Percentiles rank a stretch among this genome's conserved stretches.
Evolutionary conservation across 2,329 filamentous ascomycete species (phyloP).

Genomic region (Aspergillus clavatus): DNA sequence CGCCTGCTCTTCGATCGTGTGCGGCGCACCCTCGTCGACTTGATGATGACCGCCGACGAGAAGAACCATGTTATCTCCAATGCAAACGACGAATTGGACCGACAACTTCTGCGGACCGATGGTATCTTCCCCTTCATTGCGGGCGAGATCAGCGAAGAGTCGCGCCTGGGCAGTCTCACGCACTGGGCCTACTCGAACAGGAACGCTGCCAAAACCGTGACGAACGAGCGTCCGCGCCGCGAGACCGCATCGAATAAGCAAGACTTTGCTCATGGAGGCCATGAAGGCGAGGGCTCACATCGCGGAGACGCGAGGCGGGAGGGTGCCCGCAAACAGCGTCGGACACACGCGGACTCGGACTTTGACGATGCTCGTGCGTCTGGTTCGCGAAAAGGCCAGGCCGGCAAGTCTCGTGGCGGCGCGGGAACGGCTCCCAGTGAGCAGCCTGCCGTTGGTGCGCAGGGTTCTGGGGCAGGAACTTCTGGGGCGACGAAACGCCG

Average conservation of each 20-base stretch:
- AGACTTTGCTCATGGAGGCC: conserved; percentile 61
- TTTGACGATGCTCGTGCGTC: conserved; percentile 60
- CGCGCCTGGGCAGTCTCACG: conserved; percentile 81
- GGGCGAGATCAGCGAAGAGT: conserved; percentile 86
- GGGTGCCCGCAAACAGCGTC: conserved; percentile 70
- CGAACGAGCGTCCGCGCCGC: conserved; percentile 68
- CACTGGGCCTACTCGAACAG: conserved; percentile 96
- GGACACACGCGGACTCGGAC: conserved; percentile 71
- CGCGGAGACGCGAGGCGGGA: conserved; percentile 82
- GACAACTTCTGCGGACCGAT: conserved; percentile 78
- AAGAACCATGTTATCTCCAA: conserved; percentile 96
- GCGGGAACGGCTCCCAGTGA: conserved; percentile 22
- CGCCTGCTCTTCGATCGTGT: conserved; percentile 74
- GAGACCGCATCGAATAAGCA: conserved; percentile 70
- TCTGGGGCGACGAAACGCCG: conserved; percentile 63
- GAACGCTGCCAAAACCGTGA: conserved; percentile 52
- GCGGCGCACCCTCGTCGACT: conserved; percentile 71
- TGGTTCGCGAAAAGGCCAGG: conserved; percentile 51
- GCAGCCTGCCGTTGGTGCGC: conserved; percentile 9
- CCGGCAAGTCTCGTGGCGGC: conserved; percentile 47
- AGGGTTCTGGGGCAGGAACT: conserved; percentile 48
- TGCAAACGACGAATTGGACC: conserved; percentile 81
- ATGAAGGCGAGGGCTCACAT: conserved; percentile 78
- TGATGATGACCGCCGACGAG: conserved; percentile 88
- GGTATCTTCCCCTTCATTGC: conserved; percentile 83